Percentiles rank a stretch among this genome's conserved stretches.
phyloP scores from a whole-genome alignment of 164 flowering plant species.

The Sextonia rubra region DNA sequence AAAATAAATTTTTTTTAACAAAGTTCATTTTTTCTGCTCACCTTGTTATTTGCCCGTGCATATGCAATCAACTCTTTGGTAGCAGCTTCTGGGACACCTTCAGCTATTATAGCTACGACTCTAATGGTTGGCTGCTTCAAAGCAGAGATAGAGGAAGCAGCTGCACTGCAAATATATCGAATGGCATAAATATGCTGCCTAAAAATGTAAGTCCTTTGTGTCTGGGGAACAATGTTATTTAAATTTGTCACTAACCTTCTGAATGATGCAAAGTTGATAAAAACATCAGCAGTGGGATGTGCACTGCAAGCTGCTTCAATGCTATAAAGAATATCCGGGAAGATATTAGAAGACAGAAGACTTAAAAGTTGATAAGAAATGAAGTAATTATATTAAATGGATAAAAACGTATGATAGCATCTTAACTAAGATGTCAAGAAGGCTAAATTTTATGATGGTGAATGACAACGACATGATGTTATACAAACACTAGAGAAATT shows the following conservation, averaged over 20 bases:
- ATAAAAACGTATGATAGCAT: background rate
- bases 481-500: background rate
- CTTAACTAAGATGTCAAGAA: background rate
- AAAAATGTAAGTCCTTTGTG: background rate
- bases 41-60: constrained; percentile 95
- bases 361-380: background rate
- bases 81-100: constrained; percentile 97
- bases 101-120: constrained; percentile 97
- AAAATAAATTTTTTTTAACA: background rate
- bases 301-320: constrained; percentile 91
- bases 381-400: background rate
- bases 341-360: background rate
- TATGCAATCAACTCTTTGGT: constrained; percentile 90
- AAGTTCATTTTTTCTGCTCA: constrained; percentile 8
- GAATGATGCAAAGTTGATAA: constrained; percentile 94
- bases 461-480: background rate
- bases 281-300: constrained; percentile 98
- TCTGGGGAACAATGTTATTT: background rate
- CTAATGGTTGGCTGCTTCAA: constrained; percentile 91
- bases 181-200: constrained; percentile 1
- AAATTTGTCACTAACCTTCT: constrained; percentile 53
- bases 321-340: constrained; percentile 36
- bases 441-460: background rate
- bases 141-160: constrained; percentile 92
- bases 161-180: constrained; percentile 60